phyloP scores from a whole-genome alignment of 106 monocot genomes.

The Dendrobium nobile region DNA sequence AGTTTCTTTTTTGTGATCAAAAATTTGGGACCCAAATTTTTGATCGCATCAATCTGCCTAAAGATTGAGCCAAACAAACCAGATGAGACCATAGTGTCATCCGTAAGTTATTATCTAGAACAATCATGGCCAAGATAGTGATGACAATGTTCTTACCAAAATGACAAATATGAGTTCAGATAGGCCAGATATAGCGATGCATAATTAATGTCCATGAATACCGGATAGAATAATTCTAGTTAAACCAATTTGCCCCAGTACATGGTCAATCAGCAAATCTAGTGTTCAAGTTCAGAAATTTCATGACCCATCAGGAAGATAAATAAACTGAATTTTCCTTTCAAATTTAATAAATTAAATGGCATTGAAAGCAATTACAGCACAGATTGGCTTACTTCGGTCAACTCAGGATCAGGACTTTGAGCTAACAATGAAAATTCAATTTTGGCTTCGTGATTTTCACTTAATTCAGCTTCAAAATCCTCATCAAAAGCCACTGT shows the following conservation, averaged over 20 bases:
- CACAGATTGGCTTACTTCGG: constrained; percentile 42
- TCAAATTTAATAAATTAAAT: neutral
- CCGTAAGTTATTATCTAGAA: neutral
- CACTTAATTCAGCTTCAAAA: constrained; percentile 87
- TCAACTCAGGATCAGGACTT: constrained; percentile 70
- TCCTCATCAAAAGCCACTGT: constrained; percentile 98
- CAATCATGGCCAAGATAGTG: neutral
- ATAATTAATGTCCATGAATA: neutral
- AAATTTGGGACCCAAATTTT: no score
- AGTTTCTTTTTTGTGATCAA: no score
- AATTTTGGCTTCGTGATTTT: constrained; percentile 70
- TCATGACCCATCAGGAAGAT: neutral
- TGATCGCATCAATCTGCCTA: no score
- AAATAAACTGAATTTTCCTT: neutral
- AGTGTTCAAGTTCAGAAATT: neutral
- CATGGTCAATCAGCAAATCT: neutral
- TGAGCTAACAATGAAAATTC: constrained; percentile 77
- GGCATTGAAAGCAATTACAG: neutral
- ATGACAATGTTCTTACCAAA: neutral
- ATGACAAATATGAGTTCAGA: neutral
- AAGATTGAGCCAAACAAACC: neutral
- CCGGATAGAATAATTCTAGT: neutral
- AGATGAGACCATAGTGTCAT: neutral
- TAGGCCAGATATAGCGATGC: neutral
- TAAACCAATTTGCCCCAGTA: neutral